Evolutionary conservation across 352 stramenopile genomes (phyloP).

Genomic region (Phytophthora syringae): DNA sequence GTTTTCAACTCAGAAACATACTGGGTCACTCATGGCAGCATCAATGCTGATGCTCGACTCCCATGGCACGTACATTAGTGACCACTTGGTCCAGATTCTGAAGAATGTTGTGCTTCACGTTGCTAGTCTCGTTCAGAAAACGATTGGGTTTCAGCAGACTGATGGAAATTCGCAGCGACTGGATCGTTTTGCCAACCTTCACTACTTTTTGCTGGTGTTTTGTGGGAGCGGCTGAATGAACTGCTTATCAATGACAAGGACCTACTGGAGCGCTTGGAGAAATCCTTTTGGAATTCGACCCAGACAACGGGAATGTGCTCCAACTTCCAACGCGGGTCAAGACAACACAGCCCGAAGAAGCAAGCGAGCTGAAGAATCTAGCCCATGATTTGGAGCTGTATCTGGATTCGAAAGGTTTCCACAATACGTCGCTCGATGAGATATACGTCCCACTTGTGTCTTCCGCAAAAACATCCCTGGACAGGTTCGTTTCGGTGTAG

Average conservation of each 20-base stretch:
- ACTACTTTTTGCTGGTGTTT: constrained; percentile 33
- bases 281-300: constrained; percentile 30
- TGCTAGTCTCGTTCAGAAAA: constrained; percentile 26
- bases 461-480: background rate
- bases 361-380: constrained; percentile 10
- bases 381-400: constrained; percentile 25
- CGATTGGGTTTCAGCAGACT: constrained; percentile 4
- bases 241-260: constrained; percentile 34
- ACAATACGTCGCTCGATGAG: constrained; percentile 30
- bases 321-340: constrained; percentile 4
- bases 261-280: constrained; percentile 7
- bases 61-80: constrained; percentile 16
- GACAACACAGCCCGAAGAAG: background rate
- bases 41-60: constrained; percentile 32
- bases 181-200: constrained; percentile 32
- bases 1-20: background rate
- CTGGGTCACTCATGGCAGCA: constrained; percentile 17
- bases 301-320: constrained; percentile 10
- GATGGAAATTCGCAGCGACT: constrained; percentile 2
- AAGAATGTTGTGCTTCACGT: constrained; percentile 39
- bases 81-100: constrained; percentile 30
- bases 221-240: constrained; percentile 40
- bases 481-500: constrained; percentile 15
- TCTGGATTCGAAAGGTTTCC: constrained; percentile 27
- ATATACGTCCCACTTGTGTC: constrained; percentile 12